These are phyloP conservation scores for Fusarium sp. DNA, from an alignment of 2,329 filamentous ascomycete genomes.

Conservation along the genomic window DNA sequence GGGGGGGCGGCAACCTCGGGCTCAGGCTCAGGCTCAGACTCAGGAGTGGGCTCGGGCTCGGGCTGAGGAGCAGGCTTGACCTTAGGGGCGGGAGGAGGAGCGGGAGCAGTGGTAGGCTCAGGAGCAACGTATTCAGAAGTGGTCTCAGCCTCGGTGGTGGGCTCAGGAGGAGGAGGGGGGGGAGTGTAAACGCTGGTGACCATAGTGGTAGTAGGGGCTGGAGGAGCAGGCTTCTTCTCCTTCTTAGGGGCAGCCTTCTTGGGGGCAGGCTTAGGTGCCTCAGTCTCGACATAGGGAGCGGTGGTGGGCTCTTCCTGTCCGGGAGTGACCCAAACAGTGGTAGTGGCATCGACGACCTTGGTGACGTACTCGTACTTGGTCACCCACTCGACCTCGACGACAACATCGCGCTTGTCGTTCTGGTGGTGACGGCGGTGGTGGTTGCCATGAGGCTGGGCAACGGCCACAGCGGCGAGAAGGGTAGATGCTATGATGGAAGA, in stretches of 20 bases:
- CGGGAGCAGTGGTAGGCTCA: conserved; percentile 35
- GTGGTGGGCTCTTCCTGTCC: conserved; percentile 42
- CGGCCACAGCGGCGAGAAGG: conserved; percentile 52
- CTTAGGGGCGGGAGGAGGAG: conserved; percentile 5
- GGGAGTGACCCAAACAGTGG: conserved; percentile 57
- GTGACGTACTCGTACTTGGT: conserved; percentile 59
- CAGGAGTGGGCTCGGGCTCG: conserved; percentile 26
- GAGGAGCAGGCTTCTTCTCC: conserved; percentile 32
- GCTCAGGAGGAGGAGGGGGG: conserved; percentile 32
- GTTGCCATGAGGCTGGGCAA: conserved; percentile 59
- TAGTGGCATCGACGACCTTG: conserved; percentile 58
- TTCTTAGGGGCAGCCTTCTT: conserved; percentile 27
- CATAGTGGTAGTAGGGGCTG: conserved; percentile 36
- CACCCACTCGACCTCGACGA: conserved; percentile 62
- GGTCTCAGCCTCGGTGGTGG: conserved; percentile 16
- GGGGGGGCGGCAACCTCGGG: conserved; percentile 27
- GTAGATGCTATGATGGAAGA: conserved; percentile 46
- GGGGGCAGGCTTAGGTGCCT: conserved; percentile 27
- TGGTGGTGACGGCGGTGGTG: conserved; percentile 51
- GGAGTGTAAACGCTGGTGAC: no score
- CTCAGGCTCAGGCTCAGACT: conserved; percentile 25
- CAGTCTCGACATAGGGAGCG: conserved; percentile 31
- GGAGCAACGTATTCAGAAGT: conserved; percentile 29
- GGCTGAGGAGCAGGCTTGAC: conserved; percentile 19
- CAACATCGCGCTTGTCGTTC: conserved; percentile 52